Evolutionary conservation across 495 filamentous ascomycete genomes (phyloP), one percentile per base, ranked within the genome.

Genomic region (Annulohypoxylon nitens): DNA sequence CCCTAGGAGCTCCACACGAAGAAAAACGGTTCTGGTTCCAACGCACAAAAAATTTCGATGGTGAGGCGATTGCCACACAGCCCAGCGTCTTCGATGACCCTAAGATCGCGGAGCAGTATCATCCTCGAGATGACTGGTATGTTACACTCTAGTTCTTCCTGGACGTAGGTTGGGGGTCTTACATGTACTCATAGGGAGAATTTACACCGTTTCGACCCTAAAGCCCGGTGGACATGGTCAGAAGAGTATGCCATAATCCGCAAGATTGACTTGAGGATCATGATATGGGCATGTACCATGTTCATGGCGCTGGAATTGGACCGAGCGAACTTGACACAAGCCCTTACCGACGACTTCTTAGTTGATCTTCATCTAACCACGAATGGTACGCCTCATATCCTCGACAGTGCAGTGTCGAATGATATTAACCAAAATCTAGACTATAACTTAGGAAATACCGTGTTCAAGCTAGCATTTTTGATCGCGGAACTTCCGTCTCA

Each of bases 281-380:
- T 71, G 74, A 71, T 78, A 6, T 93, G 89, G 81, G 88, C 88
- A 0, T 95, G 92, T 74, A 73, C 93, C n/a, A 94, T 92, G 78
- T 93, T 94, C 80, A 93, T 94, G 69, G 91, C 90, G 0, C 84
- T 96, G 2, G 90, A 96, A 70, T 83, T 95, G 11, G 92, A 96
- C 78, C 85, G 93, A 34, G 90, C 89, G 41, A 95, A 94, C 76
- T 86, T 94, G 41, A 79, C 85, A 26, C 89, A 93, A 73, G 91
- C 92, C 7, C 81, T 92, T 4, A 90, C 90, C 0, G 92, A 94
- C 78, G 90, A 91, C 76, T 86, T 94, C 81, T 82, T 94, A 11
- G 78, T 73, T n/a, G 82, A 86, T 60, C 73, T 86, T 54, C 80
- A 86, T 3, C 80, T 94, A 70, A 88, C 82, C 61, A 93, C 90